Evolutionary conservation across 768 basidiomycete species (phyloP).

Genomic region (Lyophyllum atratum): DNA sequence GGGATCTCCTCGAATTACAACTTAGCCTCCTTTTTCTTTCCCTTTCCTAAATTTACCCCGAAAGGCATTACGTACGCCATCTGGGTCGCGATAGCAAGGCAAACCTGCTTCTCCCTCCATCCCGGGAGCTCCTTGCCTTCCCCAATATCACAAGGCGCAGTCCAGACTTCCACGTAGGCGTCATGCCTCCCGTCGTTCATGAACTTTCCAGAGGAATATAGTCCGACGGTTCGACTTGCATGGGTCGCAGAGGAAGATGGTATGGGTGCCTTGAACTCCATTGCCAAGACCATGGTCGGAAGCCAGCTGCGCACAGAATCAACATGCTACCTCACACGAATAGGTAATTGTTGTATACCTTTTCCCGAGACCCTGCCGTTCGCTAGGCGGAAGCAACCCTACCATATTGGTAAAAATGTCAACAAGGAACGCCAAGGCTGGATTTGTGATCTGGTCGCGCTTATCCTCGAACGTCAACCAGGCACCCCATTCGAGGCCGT

Average conservation of each 20-base stretch:
- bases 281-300: conserved; percentile 59
- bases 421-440: conserved; percentile 56
- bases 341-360: conserved; percentile 25
- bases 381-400: conserved; percentile 45
- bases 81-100: conserved; percentile 62
- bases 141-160: conserved; percentile 57
- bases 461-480: conserved; percentile 52
- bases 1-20: conserved; percentile 9
- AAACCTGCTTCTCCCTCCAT: conserved; percentile 68
- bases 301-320: conserved; percentile 48
- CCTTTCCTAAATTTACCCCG: conserved; percentile 37
- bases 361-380: conserved; percentile 35
- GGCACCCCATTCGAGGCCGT: conserved; percentile 57
- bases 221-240: conserved; percentile 54
- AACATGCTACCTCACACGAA: conserved; percentile 1
- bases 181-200: conserved; percentile 59
- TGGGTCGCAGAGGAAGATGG: conserved; percentile 41
- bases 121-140: conserved; percentile 40
- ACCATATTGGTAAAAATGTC: conserved; percentile 54
- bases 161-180: conserved; percentile 63
- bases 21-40: conserved; percentile 21
- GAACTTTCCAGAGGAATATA: conserved; percentile 56
- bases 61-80: conserved; percentile 54
- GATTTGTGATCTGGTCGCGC: conserved; percentile 44
- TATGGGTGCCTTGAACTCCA: conserved; percentile 67